phyloP scores from a whole-genome alignment of 2,329 filamentous ascomycete species.

The Ophiostoma himal-ulmi region DNA sequence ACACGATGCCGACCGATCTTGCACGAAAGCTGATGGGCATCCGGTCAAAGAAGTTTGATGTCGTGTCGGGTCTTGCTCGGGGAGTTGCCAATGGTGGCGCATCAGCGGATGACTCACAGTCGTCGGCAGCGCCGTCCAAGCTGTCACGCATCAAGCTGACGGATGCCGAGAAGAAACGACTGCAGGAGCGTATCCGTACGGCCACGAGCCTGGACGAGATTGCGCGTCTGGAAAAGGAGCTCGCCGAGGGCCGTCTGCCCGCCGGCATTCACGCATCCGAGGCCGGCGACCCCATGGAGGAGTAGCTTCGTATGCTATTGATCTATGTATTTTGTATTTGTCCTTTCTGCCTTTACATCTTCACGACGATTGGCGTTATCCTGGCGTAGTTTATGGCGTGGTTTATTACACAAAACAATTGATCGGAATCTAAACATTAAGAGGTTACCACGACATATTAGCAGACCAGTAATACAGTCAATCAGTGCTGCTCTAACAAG shows the following conservation, averaged over 20 bases:
- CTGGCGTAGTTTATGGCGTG: background rate
- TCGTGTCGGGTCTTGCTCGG: slow-evolving; percentile 41
- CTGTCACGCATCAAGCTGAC: slow-evolving; percentile 78
- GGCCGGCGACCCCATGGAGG: slow-evolving; percentile 55
- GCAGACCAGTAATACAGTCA: background rate
- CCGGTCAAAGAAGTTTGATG: slow-evolving; percentile 71
- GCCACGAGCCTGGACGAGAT: slow-evolving; percentile 90
- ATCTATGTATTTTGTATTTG: slow-evolving; percentile 6
- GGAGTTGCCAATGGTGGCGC: slow-evolving; percentile 25
- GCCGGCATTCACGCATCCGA: slow-evolving; percentile 50
- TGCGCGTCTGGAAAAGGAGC: slow-evolving; percentile 79
- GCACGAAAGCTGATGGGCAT: slow-evolving; percentile 75
- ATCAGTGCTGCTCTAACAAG: too few relatives aligned
- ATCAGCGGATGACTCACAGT: slow-evolving; percentile 29
- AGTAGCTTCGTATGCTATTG: slow-evolving; percentile 35
- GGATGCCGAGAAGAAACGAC: slow-evolving; percentile 75
- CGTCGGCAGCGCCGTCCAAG: slow-evolving; percentile 46
- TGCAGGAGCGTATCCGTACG: slow-evolving; percentile 81
- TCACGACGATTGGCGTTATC: background rate
- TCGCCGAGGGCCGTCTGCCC: slow-evolving; percentile 83
- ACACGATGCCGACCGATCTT: slow-evolving; percentile 69
- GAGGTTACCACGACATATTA: background rate
- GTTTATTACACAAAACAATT: background rate
- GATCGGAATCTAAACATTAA: background rate
- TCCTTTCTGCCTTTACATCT: background rate